Conservation (phyloP, 768 basidiomycete species). For the Brasilioporus rufonigricans region DNA sequence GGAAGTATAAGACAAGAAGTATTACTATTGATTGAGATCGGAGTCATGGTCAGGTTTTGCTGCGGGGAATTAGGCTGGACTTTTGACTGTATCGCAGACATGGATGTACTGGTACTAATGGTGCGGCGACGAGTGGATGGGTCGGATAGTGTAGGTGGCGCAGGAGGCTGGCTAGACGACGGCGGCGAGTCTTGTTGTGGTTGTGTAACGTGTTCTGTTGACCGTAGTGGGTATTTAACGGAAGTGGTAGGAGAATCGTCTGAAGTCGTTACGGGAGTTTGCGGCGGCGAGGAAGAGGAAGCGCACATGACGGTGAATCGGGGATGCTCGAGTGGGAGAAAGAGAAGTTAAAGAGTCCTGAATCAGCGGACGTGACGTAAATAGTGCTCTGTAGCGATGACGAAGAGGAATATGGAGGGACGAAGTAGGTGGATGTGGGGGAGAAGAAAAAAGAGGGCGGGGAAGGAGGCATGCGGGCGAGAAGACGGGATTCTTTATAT, state of each 20-base stretch:
- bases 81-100: slow-evolving; percentile 18
- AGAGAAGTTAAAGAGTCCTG: slow-evolving; percentile 11
- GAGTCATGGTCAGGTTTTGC: slow-evolving; percentile 9
- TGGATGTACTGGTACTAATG: slow-evolving; percentile 14
- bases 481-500: slow-evolving; percentile 25
- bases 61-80: slow-evolving; percentile 20
- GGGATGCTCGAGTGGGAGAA: slow-evolving; percentile 14
- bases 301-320: slow-evolving; percentile 29
- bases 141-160: slow-evolving; percentile 18
- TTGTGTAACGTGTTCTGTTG: slow-evolving; percentile 5
- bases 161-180: slow-evolving; percentile 17
- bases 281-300: slow-evolving; percentile 26
- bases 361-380: slow-evolving; percentile 23
- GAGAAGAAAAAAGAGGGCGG: slow-evolving; percentile 7
- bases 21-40: slow-evolving; percentile 12
- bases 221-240: slow-evolving; percentile 5
- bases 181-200: slow-evolving; percentile 7
- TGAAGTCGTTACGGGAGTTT: slow-evolving; percentile 19
- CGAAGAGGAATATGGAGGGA: slow-evolving; percentile 9
- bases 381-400: slow-evolving; percentile 10
- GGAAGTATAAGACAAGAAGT: slow-evolving; percentile 23
- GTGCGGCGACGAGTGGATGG: slow-evolving; percentile 8
- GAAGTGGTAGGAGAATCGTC: slow-evolving; percentile 11
- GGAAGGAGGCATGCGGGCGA: slow-evolving; percentile 8
- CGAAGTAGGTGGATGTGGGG: slow-evolving; percentile 20